Base-by-base conservation (phyloP, 2,329 filamentous ascomycete genomes). In the Fusarium bulbicola region DNA sequence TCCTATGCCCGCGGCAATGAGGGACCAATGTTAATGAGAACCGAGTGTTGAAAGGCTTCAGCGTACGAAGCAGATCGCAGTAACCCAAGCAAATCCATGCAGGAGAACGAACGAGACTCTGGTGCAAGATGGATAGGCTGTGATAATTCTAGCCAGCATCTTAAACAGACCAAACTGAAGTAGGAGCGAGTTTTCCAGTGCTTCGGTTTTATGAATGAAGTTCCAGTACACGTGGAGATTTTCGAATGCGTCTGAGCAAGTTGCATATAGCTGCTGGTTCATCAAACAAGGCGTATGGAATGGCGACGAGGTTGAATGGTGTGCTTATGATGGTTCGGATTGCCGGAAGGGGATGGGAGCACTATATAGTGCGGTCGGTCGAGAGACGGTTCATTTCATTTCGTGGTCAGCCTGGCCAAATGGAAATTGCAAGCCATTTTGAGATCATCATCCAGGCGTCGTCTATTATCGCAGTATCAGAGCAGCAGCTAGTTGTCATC, bases 301-400 rank as follows among this genome's bases (percentile, higher is more conserved):
- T 54, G 39, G 36, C 65, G 71, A 37, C 39, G 61, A 59, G 36
- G 39, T 52, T 57, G 62, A 36, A 43, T 26, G 52, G n/a, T 47
- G 52, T 71, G 63, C 50, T 68, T 52, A 74, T 68, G 56, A 52
- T 32, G 46, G 43, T 63, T 74, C 71, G 71, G 71, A 68, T 74
- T 47, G 56, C 74, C 70, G 71, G 67, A 72, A 58, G 67, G 37
- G 71, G 67, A 58, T 61, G 49, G 62, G 49, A 37, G 40, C 58
- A 62, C 40, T 34, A 34, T 39, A 40, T 40, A 54, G 34, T 54
- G 50, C 73, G 71, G 36, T 59, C 52, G 20, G 26, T 40, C 24
- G 45, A 28, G 43, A 30, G 24, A 36, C 46, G 45, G 11, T 42
- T 56, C 52, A 71, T 70, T 47, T 54, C 66, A 70, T 62, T 21